Evolutionary conservation across 352 stramenopile genomes (phyloP).

Genomic region (Phytophthora citrophthora): DNA sequence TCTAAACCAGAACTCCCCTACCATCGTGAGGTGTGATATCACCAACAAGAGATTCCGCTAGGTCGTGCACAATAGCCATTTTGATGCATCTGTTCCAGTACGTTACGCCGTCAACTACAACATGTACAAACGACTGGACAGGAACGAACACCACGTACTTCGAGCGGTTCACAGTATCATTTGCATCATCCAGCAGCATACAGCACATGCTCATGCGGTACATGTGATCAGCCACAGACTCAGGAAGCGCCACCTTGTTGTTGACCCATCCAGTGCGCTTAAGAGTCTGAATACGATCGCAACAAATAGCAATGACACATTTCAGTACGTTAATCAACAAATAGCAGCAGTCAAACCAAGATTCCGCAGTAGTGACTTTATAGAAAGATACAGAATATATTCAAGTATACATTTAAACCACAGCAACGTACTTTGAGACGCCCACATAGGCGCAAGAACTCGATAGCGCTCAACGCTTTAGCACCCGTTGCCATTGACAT

Average conservation of each 20-base stretch:
- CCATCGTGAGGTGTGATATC: constrained; percentile 94
- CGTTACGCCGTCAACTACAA: neutral
- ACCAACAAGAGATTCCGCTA: constrained; percentile 93
- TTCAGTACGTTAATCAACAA: neutral
- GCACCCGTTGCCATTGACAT: constrained; percentile 61
- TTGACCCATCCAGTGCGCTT: constrained; percentile 95
- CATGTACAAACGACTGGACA: constrained; percentile 14
- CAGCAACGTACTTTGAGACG: constrained; percentile 67
- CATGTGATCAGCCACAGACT: constrained; percentile 95
- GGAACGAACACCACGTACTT: constrained; percentile 44
- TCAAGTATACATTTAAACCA: neutral
- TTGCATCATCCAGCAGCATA: constrained; percentile 86
- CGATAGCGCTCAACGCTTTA: constrained; percentile 71
- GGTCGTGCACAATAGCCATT: constrained; percentile 94
- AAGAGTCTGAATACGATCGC: constrained; percentile 49
- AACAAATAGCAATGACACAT: constrained; percentile 10
- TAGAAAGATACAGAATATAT: neutral
- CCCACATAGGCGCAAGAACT: constrained; percentile 84
- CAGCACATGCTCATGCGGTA: constrained; percentile 94
- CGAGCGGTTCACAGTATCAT: constrained; percentile 67
- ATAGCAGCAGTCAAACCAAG: neutral
- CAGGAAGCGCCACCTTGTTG: constrained; percentile 85
- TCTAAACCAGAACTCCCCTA: neutral
- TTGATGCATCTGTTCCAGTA: constrained; percentile 74
- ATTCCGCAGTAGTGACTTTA: constrained; percentile 1